Evolutionary conservation across 2,329 filamentous ascomycete species (phyloP).

Genomic region (Macrophomina pseudophaseolina): DNA sequence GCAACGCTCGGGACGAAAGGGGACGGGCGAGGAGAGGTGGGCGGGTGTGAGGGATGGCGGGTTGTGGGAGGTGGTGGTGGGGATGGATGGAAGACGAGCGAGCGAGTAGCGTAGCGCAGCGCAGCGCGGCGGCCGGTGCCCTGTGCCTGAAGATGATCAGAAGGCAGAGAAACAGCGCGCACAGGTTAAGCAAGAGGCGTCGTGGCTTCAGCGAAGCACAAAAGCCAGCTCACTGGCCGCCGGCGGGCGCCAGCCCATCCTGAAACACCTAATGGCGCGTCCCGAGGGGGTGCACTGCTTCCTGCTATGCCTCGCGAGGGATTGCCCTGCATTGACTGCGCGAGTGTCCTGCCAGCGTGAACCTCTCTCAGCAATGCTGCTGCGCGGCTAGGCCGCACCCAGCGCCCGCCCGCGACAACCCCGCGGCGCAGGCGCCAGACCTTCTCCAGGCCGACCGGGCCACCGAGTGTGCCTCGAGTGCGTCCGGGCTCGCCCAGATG

Average conservation of each 20-base stretch:
- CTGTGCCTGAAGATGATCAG: slow-evolving; percentile 22
- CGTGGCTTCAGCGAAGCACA: slow-evolving; percentile 23
- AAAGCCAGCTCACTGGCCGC: slow-evolving; percentile 20
- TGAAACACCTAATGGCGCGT: slow-evolving; percentile 21
- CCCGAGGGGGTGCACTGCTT: slow-evolving; percentile 4
- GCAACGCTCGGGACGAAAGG: slow-evolving; percentile 23
- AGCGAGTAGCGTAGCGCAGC: not conserved
- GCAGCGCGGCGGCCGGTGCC: slow-evolving; percentile 2
- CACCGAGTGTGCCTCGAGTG: slow-evolving; percentile 6
- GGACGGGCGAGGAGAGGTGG: not conserved
- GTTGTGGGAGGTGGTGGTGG: slow-evolving; percentile 16
- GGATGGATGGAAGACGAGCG: slow-evolving; percentile 3
- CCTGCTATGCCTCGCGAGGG: slow-evolving; percentile 8
- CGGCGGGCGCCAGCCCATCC: slow-evolving; percentile 14
- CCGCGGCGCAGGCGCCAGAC: not conserved
- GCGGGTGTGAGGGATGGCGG: slow-evolving; percentile 4
- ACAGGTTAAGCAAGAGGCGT: slow-evolving; percentile 16
- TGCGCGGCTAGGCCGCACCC: not conserved
- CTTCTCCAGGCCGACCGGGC: slow-evolving; percentile 19
- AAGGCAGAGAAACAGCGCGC: slow-evolving; percentile 19
- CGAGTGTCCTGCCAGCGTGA: not conserved
- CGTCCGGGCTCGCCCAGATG: slow-evolving; percentile 4
- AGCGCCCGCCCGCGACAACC: not conserved
- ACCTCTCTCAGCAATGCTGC: not conserved
- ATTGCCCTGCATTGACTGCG: slow-evolving; percentile 3